A percentile compares a stretch with the other conserved stretches of the same genome.
Conservation (phyloP, 352 stramenopile genomes). For the Globisporangium yorkense region DNA sequence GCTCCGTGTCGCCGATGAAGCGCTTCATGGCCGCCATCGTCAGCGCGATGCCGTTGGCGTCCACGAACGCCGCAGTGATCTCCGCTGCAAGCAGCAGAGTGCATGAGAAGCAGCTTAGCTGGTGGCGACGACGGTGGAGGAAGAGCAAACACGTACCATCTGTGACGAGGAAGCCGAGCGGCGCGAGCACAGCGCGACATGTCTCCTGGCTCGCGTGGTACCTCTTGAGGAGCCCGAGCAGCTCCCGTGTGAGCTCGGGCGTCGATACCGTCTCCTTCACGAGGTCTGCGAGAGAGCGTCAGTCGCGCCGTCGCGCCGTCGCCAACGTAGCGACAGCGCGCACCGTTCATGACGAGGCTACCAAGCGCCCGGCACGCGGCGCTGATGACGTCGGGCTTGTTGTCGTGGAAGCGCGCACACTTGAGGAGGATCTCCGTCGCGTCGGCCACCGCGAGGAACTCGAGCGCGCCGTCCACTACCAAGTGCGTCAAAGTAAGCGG, state of each 20-base stretch:
- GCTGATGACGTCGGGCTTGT: slow-evolving; percentile 66
- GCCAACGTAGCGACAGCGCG: not conserved
- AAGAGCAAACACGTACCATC: slow-evolving; percentile 24
- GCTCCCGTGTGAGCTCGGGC: slow-evolving; percentile 38
- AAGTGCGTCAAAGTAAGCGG: not conserved
- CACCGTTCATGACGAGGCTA: slow-evolving; percentile 72
- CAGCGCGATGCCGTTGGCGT: slow-evolving; percentile 53
- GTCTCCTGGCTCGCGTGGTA: slow-evolving; percentile 47
- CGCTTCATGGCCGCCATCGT: slow-evolving; percentile 42
- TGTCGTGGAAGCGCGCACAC: slow-evolving; percentile 70
- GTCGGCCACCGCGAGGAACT: slow-evolving; percentile 56
- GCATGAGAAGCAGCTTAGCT: not conserved
- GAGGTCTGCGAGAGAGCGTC: slow-evolving; percentile 27
- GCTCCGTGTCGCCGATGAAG: slow-evolving; percentile 53
- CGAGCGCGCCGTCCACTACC: slow-evolving; percentile 51
- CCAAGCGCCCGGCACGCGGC: slow-evolving; percentile 54
- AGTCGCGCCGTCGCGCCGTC: not conserved
- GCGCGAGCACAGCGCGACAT: slow-evolving; percentile 40
- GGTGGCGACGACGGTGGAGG: not conserved
- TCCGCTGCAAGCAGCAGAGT: slow-evolving; percentile 17
- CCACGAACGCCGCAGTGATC: slow-evolving; percentile 56
- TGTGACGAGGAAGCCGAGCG: slow-evolving; percentile 63
- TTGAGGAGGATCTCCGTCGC: slow-evolving; percentile 62
- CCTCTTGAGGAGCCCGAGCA: slow-evolving; percentile 48
- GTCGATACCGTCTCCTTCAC: slow-evolving; percentile 65